Base-by-base conservation (phyloP, 2,329 filamentous ascomycete genomes). In the Colletotrichum camelliae region DNA sequence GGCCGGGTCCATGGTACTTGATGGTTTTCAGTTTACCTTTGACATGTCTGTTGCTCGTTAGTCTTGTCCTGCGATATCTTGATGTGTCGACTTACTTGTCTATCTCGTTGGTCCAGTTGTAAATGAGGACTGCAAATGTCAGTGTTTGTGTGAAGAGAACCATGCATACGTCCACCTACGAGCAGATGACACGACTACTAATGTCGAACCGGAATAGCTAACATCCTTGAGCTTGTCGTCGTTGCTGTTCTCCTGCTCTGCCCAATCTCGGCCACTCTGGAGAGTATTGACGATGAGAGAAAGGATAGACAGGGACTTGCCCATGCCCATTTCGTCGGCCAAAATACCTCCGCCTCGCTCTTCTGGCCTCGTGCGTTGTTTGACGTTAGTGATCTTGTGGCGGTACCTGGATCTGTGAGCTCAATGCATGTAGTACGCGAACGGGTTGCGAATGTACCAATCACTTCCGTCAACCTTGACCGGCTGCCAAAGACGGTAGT, bases 241-340 rank as follows among this genome's bases (percentile, higher is more conserved):
- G 9, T 60, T 78, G 7, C 77, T 61, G 13, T 80, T 69, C 8
- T 80, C 67, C 13, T 71, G 58, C 8, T 7, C 48, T 13, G 82
- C 83, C 85, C 85, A 89, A 10, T 78, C 27, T 13, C 79, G 79
- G 2, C 84, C 87, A 4, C 80, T 67, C 1, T 83, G 80, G 0
- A 87, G 77, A 0, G 87, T 88, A 18, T 83, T 83, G 5, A 87
- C 79, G 24, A 91, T 84, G 0, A 91, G 80, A 1, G 89, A 87
- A 12, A 92, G 84, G 0, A 89, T 86, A 3, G 88, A 88, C 8
- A 91, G 82, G 0, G 90, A 88, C 78, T 92, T 92, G 1, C 91
- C 91, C 83, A 92, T 86, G 0, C 91, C 91, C 90, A 92, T 92
- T 74, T 92, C 90, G 78, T 92, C 90, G 0, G 90, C 90, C 3